Conservation (phyloP, 441 rosid species). For the Hura crepitans region DNA sequence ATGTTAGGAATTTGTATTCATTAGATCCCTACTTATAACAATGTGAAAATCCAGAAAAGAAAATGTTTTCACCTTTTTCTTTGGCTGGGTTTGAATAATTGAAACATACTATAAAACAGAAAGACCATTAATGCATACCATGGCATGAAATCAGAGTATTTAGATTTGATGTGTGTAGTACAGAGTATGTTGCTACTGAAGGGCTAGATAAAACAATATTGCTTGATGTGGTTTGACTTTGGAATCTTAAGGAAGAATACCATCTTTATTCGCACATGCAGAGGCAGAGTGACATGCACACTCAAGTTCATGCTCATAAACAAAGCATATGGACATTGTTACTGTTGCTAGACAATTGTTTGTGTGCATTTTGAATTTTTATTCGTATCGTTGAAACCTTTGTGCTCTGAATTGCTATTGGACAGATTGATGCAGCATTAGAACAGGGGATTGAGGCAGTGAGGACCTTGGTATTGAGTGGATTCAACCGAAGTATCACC, state of each 20-base stretch:
- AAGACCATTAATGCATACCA: not conserved
- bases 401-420: conserved; percentile 1
- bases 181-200: no score
- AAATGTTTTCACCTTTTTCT: not conserved
- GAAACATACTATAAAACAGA: not conserved
- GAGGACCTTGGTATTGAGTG: conserved; percentile 52
- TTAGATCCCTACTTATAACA: not conserved
- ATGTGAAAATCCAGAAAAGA: not conserved
- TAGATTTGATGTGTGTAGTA: not conserved
- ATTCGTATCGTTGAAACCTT: not conserved
- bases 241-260: not conserved
- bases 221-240: not conserved
- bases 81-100: not conserved
- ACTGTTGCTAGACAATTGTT: not conserved
- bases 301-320: no score
- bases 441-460: conserved; percentile 71
- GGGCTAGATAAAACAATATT: no score
- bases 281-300: no score
- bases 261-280: not conserved
- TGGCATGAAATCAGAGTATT: not conserved
- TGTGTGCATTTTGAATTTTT: not conserved
- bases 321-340: not conserved
- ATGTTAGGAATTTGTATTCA: not conserved
- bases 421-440: conserved; percentile 64
- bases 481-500: conserved; percentile 50